Percentiles rank a stretch among this genome's conserved stretches.
Evolutionary conservation across 805 yeast genomes (phyloP).

Genomic region (Candida peoriensis): DNA sequence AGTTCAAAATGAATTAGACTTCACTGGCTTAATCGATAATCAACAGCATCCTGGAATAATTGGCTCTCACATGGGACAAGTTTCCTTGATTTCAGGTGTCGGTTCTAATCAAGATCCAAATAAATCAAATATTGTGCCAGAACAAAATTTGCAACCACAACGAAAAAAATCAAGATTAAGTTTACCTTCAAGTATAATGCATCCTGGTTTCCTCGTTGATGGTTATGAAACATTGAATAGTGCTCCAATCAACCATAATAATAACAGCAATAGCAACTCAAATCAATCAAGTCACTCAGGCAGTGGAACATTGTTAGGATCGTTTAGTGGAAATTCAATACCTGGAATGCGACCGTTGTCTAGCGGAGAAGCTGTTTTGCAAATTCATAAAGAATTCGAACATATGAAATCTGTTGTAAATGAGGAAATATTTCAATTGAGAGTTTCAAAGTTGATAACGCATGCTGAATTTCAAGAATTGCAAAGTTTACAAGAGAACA

Average conservation of each 20-base stretch:
- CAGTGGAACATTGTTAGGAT: too few species aligned
- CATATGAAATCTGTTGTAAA: slow-evolving; percentile 17
- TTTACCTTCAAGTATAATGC: slow-evolving; percentile 6
- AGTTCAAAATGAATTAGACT: slow-evolving; percentile 5
- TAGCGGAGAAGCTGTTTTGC: slow-evolving; percentile 20
- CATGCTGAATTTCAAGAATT: slow-evolving; percentile 16
- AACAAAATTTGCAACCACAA: too few species aligned
- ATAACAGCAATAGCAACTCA: background rate
- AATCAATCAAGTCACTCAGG: background rate
- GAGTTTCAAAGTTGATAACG: slow-evolving; percentile 13
- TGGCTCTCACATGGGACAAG: too few species aligned
- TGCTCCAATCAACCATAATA: background rate
- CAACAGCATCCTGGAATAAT: too few species aligned
- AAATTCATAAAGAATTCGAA: slow-evolving; percentile 19
- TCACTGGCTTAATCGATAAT: slow-evolving; percentile 6
- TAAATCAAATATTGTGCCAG: too few species aligned
- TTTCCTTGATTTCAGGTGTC: too few species aligned
- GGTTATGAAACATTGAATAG: slow-evolving; percentile 2
- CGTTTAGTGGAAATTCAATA: too few species aligned
- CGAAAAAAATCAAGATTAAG: slow-evolving; percentile 3
- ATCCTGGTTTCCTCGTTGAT: slow-evolving; percentile 10
- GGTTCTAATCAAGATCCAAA: too few species aligned
- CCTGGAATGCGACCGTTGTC: slow-evolving; percentile 4
- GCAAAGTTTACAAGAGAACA: slow-evolving; percentile 15
- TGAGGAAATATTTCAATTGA: slow-evolving; percentile 16